Evolutionary conservation across 805 yeast species (phyloP), one percentile per base, ranked within the genome.

Genomic region (Blastobotrys terrestris): DNA sequence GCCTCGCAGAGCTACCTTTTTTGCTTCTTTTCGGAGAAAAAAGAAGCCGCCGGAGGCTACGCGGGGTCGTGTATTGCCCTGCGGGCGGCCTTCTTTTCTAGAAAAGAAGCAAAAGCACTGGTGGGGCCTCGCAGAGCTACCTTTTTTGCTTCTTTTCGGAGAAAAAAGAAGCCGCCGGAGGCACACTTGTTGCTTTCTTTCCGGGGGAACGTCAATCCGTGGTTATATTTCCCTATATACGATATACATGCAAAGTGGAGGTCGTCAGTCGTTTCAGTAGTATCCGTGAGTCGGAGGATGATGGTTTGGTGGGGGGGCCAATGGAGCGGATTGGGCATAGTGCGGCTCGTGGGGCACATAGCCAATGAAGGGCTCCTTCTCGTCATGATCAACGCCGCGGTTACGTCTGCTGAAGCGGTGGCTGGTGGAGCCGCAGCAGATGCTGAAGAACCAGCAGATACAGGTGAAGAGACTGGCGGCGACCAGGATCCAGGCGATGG

Each of bases 401-500:
- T 31, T 45, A 16, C 53, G 50, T 26, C 35, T 5, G 8, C 11
- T 26, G 35, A 26, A 26, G 35, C 35, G 35, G 35, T 26, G 35
- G 11, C 35, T 26, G 18, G 50, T 44, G n/a, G 61, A 58, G 45
- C 77, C 76, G 60, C 77, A 75, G 65, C 79, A 77, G 26, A 69
- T 64, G 22, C 74, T 67, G 47, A 74, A 57, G 52, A 67, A 55
- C 77, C 77, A 76, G 51, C 72, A 60, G 18, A 77, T 16, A n/a
- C 67, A 57, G 13, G 78, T 65, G 48, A 75, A 49, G 14, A 78
- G 54, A 1, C 76, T 61, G 4, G 81, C 80, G 14, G 67, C 83
- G 2, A 75, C 77, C 1, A 83, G 75, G 13, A 80, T 80, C 94
- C 92, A 87, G 6, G 80, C 69, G 46, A 83, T 67, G 2, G 81